Evolutionary conservation across 2,329 filamentous ascomycete species (phyloP).

Genomic region (Tolypocladium cylindrosporum): DNA sequence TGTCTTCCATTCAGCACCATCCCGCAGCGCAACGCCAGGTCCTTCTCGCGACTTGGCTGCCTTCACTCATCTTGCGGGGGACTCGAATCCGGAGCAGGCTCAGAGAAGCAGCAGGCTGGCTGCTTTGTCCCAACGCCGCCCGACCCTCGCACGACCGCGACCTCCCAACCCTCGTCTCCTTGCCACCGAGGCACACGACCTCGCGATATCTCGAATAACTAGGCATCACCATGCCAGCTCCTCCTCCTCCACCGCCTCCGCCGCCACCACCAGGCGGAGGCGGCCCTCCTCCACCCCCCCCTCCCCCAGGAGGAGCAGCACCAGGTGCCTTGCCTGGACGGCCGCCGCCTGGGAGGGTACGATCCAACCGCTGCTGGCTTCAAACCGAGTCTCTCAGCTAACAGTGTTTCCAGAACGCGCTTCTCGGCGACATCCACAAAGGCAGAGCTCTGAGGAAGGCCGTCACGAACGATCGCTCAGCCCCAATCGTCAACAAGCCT

Average conservation of each 20-base stretch:
- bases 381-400: constrained; percentile 3
- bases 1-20: background rate
- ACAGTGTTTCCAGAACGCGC: constrained; percentile 53
- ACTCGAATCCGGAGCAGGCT: background rate
- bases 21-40: background rate
- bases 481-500: constrained; percentile 47
- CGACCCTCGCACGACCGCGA: background rate
- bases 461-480: constrained; percentile 86
- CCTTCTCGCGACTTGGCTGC: background rate
- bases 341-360: constrained; percentile 52
- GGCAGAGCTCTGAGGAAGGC: constrained; percentile 73
- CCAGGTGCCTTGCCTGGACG: constrained; percentile 44
- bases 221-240: constrained; percentile 30
- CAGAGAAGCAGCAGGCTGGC: background rate
- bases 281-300: constrained; percentile 54
- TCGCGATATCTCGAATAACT: background rate
- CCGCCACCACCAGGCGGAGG: constrained; percentile 55
- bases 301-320: constrained; percentile 29
- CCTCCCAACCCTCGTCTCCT: background rate
- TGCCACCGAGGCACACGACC: constrained; percentile 1
- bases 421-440: constrained; percentile 81
- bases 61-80: background rate
- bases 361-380: constrained; percentile 12
- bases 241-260: constrained; percentile 61
- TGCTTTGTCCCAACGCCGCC: background rate